These are phyloP conservation scores for Pichia sp. DNA, from an alignment of 1,139 yeast genomes.

Conservation along the genomic window DNA sequence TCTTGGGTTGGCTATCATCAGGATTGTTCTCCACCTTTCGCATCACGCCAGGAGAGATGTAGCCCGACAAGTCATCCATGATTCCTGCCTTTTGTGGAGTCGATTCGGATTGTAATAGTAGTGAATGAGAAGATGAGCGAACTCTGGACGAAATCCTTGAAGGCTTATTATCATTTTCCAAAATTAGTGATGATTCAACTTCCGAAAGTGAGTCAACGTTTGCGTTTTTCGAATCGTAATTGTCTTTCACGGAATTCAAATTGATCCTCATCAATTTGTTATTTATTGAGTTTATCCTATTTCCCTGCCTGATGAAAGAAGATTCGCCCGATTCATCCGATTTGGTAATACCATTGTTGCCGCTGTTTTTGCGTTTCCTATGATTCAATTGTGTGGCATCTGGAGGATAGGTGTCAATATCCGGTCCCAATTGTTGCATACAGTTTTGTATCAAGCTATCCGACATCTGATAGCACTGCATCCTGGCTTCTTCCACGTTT, in stretches of 20 bases:
- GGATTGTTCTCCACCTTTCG: not conserved
- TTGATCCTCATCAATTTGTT: constrained; percentile 20
- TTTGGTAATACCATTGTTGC: not conserved
- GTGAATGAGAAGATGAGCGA: constrained; percentile 1
- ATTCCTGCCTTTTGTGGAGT: constrained; percentile 10
- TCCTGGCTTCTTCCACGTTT: constrained; percentile 14
- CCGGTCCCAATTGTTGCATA: not conserved
- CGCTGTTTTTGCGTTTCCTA: constrained; percentile 11
- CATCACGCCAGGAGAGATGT: constrained; percentile 4
- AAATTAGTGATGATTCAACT: constrained; percentile 14
- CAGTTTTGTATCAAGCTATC: constrained; percentile 13
- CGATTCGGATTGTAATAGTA: constrained; percentile 11
- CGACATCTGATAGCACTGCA: constrained; percentile 10
- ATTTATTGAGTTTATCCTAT: constrained; percentile 18
- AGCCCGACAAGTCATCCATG: constrained; percentile 1
- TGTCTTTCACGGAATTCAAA: constrained; percentile 9
- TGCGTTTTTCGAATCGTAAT: not conserved
- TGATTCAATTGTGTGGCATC: not conserved
- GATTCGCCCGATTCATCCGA: constrained; percentile 1
- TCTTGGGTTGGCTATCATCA: not conserved
- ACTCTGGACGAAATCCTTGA: not conserved
- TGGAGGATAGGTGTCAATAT: not conserved
- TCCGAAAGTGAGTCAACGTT: constrained; percentile 14
- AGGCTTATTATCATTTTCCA: constrained; percentile 10
- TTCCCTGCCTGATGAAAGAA: constrained; percentile 14